Base-by-base conservation (phyloP, 306 rosid species). In the Pueraria montana region DNA sequence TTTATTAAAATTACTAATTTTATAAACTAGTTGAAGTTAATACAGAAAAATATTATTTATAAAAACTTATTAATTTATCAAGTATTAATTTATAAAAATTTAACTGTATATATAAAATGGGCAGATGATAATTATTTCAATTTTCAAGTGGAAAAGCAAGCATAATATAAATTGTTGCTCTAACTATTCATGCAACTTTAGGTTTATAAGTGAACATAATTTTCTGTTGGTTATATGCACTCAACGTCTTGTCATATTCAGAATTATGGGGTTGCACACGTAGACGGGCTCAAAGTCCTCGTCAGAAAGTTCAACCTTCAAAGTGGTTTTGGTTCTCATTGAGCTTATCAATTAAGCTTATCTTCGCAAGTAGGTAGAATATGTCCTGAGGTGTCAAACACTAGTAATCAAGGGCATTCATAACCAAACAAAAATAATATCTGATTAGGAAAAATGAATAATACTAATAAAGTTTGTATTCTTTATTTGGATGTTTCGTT, bases 361-460 rank as follows among this genome's bases (percentile, higher is more conserved):
- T 75, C 70, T 23, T 20, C 46, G 18, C 64, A 78, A 30, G 24
- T 78, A 62, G 11, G 43, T 38, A 34, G 4, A 34, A 38, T 38
- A 38, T 38, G 43, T 38, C 4, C 43, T 8, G 43, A 38, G 43
- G 43, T 38, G 43, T 78, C 82, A 64, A 78, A 78, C 82, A 77
- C 81, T 34, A 56, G 9, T 6, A 63, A 32, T 14, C 11, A 11
- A 27, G 68, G 68, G 20, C 11, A 11, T 62, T 27, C 20, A 64
- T 34, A 17, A 64, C 71, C 17, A 64, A 64, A 64, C 23, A 34
- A 17, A 30, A 14, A 7, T 0, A 16, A 46, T 12, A 34, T 34
- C 46, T 32, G 2, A 34, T 2, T 64, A 16, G 11, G 17, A 62
- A 26, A 4, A 62, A 61, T 24, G 0, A 61, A 9, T 20, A 13